phyloP scores from a whole-genome alignment of 495 filamentous ascomycete genomes.

The Talaromyces wortmannii region DNA sequence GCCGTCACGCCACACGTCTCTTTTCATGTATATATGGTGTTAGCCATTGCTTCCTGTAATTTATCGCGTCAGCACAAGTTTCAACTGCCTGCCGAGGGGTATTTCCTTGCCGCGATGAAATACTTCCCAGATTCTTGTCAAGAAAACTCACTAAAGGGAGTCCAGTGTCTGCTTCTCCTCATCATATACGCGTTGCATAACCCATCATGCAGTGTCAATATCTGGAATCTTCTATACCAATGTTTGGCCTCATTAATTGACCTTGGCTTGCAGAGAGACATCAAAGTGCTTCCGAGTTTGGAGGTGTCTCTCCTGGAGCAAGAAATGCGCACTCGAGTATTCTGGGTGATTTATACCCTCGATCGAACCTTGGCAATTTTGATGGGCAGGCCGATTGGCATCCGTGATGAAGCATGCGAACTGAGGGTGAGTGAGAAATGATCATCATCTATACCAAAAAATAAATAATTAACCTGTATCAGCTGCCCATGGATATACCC shows the following conservation, averaged over 20 bases:
- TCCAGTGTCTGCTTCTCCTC: slow-evolving; percentile 35
- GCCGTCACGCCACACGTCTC: slow-evolving; percentile 11
- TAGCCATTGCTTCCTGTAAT: slow-evolving; percentile 36
- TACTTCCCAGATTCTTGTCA: slow-evolving; percentile 26
- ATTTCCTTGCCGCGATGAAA: slow-evolving; percentile 36
- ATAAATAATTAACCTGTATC: not conserved
- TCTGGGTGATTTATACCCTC: slow-evolving; percentile 41
- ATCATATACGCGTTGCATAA: slow-evolving; percentile 42
- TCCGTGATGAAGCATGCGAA: slow-evolving; percentile 42
- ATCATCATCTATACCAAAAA: not conserved
- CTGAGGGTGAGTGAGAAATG: slow-evolving; percentile 24
- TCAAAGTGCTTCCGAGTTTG: slow-evolving; percentile 21
- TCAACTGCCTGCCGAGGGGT: slow-evolving; percentile 34
- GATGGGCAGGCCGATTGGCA: slow-evolving; percentile 43
- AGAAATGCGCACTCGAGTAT: slow-evolving; percentile 41
- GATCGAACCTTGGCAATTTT: slow-evolving; percentile 39
- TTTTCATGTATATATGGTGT: slow-evolving; percentile 40
- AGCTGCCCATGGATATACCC: slow-evolving; percentile 25
- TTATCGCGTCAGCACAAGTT: slow-evolving; percentile 31
- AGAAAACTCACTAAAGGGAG: slow-evolving; percentile 28
- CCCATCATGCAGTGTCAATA: slow-evolving; percentile 34
- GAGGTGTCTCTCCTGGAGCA: slow-evolving; percentile 32
- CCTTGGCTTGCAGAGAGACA: slow-evolving; percentile 36
- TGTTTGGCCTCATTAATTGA: slow-evolving; percentile 39
- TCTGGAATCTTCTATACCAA: slow-evolving; percentile 44